Conservation (phyloP, 345 rosid species). For the Brassica cretica region DNA sequence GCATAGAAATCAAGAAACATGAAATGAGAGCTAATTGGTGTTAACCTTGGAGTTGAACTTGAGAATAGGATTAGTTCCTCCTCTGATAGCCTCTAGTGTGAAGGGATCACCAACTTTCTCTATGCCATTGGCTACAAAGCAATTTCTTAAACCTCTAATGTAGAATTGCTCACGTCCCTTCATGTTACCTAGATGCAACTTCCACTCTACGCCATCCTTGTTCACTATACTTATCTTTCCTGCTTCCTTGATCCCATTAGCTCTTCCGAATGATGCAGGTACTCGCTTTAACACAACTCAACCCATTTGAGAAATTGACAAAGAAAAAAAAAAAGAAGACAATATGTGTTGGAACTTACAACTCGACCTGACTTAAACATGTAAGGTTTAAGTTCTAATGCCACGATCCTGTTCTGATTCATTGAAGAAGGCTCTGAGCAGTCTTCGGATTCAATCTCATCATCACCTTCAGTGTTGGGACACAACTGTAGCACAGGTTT, state of each 20-base stretch:
- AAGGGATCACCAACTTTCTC: slow-evolving; percentile 22
- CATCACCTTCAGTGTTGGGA: background rate
- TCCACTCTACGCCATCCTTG: slow-evolving; percentile 28
- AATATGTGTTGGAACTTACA: slow-evolving; percentile 24
- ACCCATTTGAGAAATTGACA: background rate
- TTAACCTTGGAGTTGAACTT: slow-evolving; percentile 26
- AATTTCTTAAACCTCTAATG: slow-evolving; percentile 11
- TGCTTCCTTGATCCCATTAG: slow-evolving; percentile 13
- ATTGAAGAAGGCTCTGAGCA: slow-evolving; percentile 1
- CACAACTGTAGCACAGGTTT: slow-evolving; percentile 28
- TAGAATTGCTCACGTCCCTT: slow-evolving; percentile 22
- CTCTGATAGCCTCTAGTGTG: slow-evolving; percentile 27
- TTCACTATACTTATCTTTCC: slow-evolving; percentile 23
- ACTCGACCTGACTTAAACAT: slow-evolving; percentile 12
- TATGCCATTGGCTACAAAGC: slow-evolving; percentile 17
- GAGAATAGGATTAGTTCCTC: slow-evolving; percentile 26
- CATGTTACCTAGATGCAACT: slow-evolving; percentile 8
- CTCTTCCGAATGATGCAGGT: slow-evolving; percentile 15
- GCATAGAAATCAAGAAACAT: background rate
- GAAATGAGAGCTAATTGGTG: background rate
- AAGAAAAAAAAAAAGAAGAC: background rate
- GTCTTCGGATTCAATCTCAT: background rate
- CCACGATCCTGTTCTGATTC: slow-evolving; percentile 1
- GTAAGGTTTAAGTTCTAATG: slow-evolving; percentile 10
- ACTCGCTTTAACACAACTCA: slow-evolving; percentile 13